Evolutionary conservation across 495 filamentous ascomycete genomes (phyloP).

Genomic region (Neurospora discreta): DNA sequence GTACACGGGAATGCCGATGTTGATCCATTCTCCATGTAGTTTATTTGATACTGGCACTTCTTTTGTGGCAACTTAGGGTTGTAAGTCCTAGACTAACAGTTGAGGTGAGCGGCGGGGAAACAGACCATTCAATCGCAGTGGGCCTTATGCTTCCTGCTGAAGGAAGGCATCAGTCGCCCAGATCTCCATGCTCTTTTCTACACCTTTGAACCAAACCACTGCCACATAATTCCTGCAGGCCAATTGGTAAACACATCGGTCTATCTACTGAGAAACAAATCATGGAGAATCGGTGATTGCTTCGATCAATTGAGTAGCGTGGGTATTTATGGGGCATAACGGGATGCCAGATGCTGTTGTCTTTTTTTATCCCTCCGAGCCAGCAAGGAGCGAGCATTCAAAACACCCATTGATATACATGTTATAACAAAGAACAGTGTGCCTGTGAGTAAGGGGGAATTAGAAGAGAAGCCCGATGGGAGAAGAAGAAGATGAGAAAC

Average conservation of each 20-base stretch:
- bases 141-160: not conserved
- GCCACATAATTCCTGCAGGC: not conserved
- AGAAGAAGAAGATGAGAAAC: conserved; percentile 4
- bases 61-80: not conserved
- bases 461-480: not conserved
- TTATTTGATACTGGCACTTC: not conserved
- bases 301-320: not conserved
- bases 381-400: conserved; percentile 26
- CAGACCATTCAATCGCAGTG: not conserved
- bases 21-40: not conserved
- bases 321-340: not conserved
- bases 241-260: not conserved
- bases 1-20: not conserved
- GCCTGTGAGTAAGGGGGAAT: conserved; percentile 1
- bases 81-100: not conserved
- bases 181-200: not conserved
- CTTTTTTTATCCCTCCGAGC: conserved; percentile 16
- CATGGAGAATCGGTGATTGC: not conserved
- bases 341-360: not conserved
- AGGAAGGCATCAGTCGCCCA: not conserved
- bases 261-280: not conserved
- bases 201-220: not conserved
- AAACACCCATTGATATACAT: conserved; percentile 36
- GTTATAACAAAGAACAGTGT: conserved; percentile 22
- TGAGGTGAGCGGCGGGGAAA: not conserved